Evolutionary conservation across 2,329 filamentous ascomycete genomes (phyloP).

Genomic region (Massarina eburnea): DNA sequence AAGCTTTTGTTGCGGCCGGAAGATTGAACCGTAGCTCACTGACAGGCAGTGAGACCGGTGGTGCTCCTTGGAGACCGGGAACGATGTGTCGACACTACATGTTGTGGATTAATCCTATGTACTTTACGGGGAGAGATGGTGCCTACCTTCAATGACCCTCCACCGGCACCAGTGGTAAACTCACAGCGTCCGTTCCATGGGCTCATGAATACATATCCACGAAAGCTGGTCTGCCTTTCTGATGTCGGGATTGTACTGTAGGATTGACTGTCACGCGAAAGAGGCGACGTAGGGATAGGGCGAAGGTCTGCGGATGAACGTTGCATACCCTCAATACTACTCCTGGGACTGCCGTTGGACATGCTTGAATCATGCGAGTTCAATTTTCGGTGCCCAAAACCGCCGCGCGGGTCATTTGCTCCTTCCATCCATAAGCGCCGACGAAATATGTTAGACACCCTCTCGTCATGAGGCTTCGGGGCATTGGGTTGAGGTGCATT

Average conservation of each 20-base stretch:
- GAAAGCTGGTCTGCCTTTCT: constrained; percentile 56
- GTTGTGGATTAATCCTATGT: constrained; percentile 11
- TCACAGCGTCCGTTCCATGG: constrained; percentile 88
- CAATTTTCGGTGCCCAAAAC: constrained; percentile 44
- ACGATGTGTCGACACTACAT: constrained; percentile 68
- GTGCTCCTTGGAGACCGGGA: constrained; percentile 45
- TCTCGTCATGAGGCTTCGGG: background rate
- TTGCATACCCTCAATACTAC: constrained; percentile 17
- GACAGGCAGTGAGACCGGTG: constrained; percentile 53
- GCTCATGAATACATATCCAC: constrained; percentile 73
- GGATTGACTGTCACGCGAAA: constrained; percentile 27
- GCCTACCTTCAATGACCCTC: constrained; percentile 64
- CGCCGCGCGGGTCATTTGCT: constrained; percentile 40
- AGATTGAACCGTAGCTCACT: constrained; percentile 92
- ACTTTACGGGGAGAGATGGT: background rate
- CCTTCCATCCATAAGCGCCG: constrained; percentile 54
- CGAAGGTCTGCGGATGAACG: constrained; percentile 16
- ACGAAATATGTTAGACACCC: constrained; percentile 38
- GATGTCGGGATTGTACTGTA: constrained; percentile 40
- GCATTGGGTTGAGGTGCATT: background rate
- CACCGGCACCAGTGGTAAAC: constrained; percentile 76
- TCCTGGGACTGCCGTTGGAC: constrained; percentile 24
- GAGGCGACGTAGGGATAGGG: constrained; percentile 16
- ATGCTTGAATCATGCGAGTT: constrained; percentile 32
- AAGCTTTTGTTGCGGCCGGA: constrained; percentile 55